A percentile compares a stretch with the other conserved stretches of the same genome.
Conservation (phyloP, 208 protist species). For the Acanthamoeba lenticulata region DNA sequence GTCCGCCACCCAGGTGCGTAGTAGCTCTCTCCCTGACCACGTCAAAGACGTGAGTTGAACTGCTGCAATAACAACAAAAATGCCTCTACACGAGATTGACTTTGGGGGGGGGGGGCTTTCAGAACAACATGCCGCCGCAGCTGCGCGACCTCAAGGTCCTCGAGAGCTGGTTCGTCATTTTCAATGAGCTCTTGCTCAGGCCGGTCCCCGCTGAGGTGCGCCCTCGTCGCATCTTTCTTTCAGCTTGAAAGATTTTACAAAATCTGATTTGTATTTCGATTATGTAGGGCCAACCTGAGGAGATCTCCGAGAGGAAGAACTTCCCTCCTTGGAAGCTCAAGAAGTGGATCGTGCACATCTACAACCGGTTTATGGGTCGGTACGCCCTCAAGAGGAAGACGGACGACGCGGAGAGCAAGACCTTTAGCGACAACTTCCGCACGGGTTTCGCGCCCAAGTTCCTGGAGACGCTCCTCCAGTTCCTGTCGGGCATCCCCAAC, state of each 20-base stretch:
- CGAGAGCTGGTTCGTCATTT: not conserved
- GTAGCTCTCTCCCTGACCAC: not conserved
- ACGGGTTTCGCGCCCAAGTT: not conserved
- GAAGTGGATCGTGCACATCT: conserved; percentile 60
- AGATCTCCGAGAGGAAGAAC: conserved; percentile 4
- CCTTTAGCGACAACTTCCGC: not conserved
- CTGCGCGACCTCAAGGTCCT: not conserved
- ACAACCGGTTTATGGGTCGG: conserved; percentile 3
- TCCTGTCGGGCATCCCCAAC: conserved; percentile 1
- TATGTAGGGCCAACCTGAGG: conserved; percentile 42
- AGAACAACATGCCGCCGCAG: not conserved
- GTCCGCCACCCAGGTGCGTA: not conserved
- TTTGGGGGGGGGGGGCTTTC: too few species aligned
- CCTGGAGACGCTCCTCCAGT: not conserved
- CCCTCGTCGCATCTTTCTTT: not conserved
- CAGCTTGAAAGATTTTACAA: not conserved
- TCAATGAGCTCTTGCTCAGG: not conserved
- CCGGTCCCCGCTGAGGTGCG: not conserved
- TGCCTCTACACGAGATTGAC: too few species aligned
- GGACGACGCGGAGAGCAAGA: not conserved
- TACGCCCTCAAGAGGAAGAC: not conserved
- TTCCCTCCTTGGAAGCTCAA: conserved; percentile 46
- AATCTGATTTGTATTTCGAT: too few species aligned
- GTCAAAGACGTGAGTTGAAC: not conserved
- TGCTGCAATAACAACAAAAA: not conserved